Base-by-base conservation (phyloP, 148 eudicot genomes). In the Dysphania ambrosioides region DNA sequence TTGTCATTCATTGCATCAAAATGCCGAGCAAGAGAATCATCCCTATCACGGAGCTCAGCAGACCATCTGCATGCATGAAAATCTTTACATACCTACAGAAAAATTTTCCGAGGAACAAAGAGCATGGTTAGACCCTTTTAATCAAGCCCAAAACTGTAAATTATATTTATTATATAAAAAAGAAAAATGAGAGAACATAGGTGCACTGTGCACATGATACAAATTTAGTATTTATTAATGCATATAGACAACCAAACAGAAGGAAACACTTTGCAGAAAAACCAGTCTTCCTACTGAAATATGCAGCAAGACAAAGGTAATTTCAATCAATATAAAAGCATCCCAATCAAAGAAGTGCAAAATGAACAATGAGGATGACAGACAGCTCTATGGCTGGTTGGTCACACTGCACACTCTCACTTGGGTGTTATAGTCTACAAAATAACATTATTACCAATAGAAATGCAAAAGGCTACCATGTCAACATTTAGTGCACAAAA, bases 51-150 rank as follows among this genome's bases (percentile, higher is more conserved):
- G 61, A 89, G 82, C 80, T 80, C 88, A 59, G 77, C 80, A 47
- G 90, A 83, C 93, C 93, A 87, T 76, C 70, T 89, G 83, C 93
- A 89, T 19, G 84, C 93, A 77, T 84, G 90, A 77, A 80, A 89
- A 82, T 89, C 93, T 75, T 87, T 89, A 71, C 93, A 89, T 23
- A 78, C 90, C 93, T 87, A 57, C 68, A 76, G 24, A 12, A 44
- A 3, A 29, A 18, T 53, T n/a, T n/a, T 34, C 42, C 57, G 58
- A 26, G 18, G 30, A 23, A 47, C 7, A 5, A 64, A 31, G 18
- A 31, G 34, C 66, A 53, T 53, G 15, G 35, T 62, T 36, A 77
- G 65, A 61, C 30, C 30, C 72, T 67, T 62, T 76, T 44, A 66
- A 15, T 53, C 42, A 38, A 68, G 53, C 24, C 67, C 51, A n/a